Base-by-base conservation (phyloP, 805 yeast genomes). In the Saturnispora halmiae region DNA sequence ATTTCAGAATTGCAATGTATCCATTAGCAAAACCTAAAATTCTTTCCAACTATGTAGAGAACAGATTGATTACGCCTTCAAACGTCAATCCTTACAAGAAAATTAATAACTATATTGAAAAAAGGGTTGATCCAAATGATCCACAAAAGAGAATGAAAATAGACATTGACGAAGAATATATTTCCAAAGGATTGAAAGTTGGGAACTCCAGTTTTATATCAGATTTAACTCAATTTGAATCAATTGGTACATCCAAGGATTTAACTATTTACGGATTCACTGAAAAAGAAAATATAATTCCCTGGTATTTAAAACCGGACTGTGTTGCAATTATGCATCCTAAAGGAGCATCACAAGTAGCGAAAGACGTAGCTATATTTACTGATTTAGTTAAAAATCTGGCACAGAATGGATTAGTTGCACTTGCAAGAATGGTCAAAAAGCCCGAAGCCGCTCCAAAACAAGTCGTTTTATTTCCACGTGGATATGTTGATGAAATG, bases 221-320 rank as follows among this genome's bases (percentile, higher is more conserved):
- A 5, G 75, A 79, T 11, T 65, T 66, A 26, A 61, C 63, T 9
- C 61, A 67, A 3, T 54, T 75, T 14, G 61, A 60, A 24, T 20
- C 36, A 4, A 16, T 40, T n/a, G 15, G 37, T 9, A 66, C 79
- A 0, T 42, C 44, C 4, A 67, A 79, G 1, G 79, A 81, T 0
- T 53, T 86, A 10, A 87, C 80, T 53, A 63, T 86, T 2, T 50
- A 83, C 19, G 84, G 86, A 0, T 75, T 85, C 45, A 55, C 75
- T 6, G 61, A 65, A 4, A 49, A 54, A n/a, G 50, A 50, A 0
- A 51, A 59, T 1, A 51, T 85, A 2, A 83, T 86, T 0, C 67
- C 77, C 5, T 77, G 79, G 55, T 75, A 69, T 51, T 63, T 77
- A 32, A 69, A 72, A 34, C 74, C 73, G 1, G 88, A 82, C 39